Evolutionary conservation across 1,284 basidiomycete species (phyloP), one percentile per base, ranked within the genome.

Genomic region (Pyrrhoderma noxium): DNA sequence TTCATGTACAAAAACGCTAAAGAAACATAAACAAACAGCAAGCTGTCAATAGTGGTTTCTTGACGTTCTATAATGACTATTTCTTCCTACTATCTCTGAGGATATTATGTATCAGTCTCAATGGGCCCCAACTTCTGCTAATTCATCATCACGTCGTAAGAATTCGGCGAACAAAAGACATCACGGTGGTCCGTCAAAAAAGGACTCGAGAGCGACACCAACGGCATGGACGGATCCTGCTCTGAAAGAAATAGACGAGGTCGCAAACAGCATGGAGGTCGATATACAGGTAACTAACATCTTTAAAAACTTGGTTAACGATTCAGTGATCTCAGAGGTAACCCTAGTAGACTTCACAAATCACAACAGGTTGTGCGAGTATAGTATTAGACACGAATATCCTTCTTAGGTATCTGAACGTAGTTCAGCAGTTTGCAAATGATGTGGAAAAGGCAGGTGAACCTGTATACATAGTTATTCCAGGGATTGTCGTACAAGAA

Each of bases 301-400:
- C 8, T 21, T 25, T 34, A 41, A 16, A 27, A 31, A 9, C 8
- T 3, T 27, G 13, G 1, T 31, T 9, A 19, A 34, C 8, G 11
- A 18, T 8, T 11, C 39, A 38, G 23, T 25, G n/a, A 19, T 16
- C 25, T 18, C 8, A 8, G 34, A 13, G 27, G 19, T 44, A 23
- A 7, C 27, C 11, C 27, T 11, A 11, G 27, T 11, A 31, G 27
- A 31, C 27, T 31, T 31, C 27, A 31, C 27, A 31, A 31, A 5
- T 11, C 11, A 5, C 27, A 5, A 11, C 27, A 31, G 27, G 27
- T 38, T 23, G 46, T 14, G 65, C 69, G 13, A 76, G 74, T 57
- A 60, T 89, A 40, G 74, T 89, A 16, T 60, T 86, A 34, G 85
- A 89, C 61, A 89, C 85, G 22, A 89, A 89, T 59, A 75, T 88